Evolutionary conservation across 2,329 filamentous ascomycete species (phyloP), one percentile per base, ranked within the genome.

Genomic region (Exophiala oligosperma): DNA sequence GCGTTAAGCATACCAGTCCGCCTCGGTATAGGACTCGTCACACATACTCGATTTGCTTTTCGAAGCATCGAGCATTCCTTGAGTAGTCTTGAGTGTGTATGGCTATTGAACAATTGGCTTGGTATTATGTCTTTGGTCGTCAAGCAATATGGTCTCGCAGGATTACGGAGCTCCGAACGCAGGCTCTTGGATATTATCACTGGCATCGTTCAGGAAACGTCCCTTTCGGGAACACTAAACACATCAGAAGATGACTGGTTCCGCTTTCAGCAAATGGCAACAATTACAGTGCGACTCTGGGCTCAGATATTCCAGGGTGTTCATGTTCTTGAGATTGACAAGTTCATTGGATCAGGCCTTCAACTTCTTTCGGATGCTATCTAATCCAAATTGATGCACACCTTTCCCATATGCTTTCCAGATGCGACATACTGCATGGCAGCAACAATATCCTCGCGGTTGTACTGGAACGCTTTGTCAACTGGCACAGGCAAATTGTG

Each of bases 331-430:
- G 54, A 57, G 23, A 46, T 60, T 29, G 58, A 60, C 38, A 50
- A 53, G 11, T n/a, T 57, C 46, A 57, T 60, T 38, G 21, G 28
- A 14, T 44, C 51, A 17, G 26, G 56, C 24, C 51, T 60, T 35
- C 52, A 54, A 38, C 44, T 53, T 44, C 37, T 55, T 14, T 8
- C 21, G 14, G 44, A 26, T 28, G 7, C 44, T 47, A 28, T 26
- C 49, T 41, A 61, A 35, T 52, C 52, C 32, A 64, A 44, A 26
- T 32, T 59, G 46, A 65, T 65, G 14, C 76, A 71, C 44, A 78
- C 61, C 64, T 79, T 78, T 11, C 75, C 76, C 52, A 78, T 66
- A 54, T 78, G 74, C 32, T 70, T 73, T 0, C 76, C 76, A 58
- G 76, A 68, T 71, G 73, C 78, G 8, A 78, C 59, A 65, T 71